phyloP scores from a whole-genome alignment of 2,329 filamentous ascomycete species.

The Sporothrix sp. region DNA sequence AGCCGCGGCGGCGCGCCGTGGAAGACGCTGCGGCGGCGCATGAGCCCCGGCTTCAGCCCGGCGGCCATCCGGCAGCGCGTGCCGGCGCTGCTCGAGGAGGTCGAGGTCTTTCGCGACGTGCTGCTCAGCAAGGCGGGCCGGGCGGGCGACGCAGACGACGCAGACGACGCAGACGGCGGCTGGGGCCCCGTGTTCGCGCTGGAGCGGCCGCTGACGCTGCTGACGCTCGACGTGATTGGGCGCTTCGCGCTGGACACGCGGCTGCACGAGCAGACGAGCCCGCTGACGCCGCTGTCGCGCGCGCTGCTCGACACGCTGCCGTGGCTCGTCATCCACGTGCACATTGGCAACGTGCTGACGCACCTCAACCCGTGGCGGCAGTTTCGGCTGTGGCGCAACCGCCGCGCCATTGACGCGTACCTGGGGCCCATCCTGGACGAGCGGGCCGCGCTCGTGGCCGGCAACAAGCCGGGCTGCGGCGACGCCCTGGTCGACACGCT shows the following conservation, averaged over 20 bases:
- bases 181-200: slow-evolving; percentile 19
- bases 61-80: slow-evolving; percentile 26
- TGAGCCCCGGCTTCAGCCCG: slow-evolving; percentile 30
- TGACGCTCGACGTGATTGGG: slow-evolving; percentile 22
- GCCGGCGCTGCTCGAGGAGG: slow-evolving; percentile 25
- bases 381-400: slow-evolving; percentile 26
- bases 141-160: no score
- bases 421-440: slow-evolving; percentile 22
- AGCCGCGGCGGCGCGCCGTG: slow-evolving; percentile 30
- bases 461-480: slow-evolving; percentile 12
- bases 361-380: slow-evolving; percentile 23
- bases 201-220: slow-evolving; percentile 17
- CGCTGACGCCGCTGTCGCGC: slow-evolving; percentile 9
- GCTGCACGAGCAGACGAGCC: slow-evolving; percentile 11
- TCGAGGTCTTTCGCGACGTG: slow-evolving; percentile 21
- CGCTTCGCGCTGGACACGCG: slow-evolving; percentile 17
- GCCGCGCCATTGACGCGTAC: slow-evolving; percentile 21
- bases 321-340: slow-evolving; percentile 5
- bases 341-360: slow-evolving; percentile 17
- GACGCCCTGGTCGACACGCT: slow-evolving; percentile 22
- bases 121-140: slow-evolving; percentile 18
- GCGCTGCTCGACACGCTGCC: slow-evolving; percentile 13
- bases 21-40: slow-evolving; percentile 26
- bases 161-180: slow-evolving; percentile 15
- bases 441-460: slow-evolving; percentile 17